Evolutionary conservation across 2,329 filamentous ascomycete species (phyloP).

Genomic region (Penicillium thymicola): DNA sequence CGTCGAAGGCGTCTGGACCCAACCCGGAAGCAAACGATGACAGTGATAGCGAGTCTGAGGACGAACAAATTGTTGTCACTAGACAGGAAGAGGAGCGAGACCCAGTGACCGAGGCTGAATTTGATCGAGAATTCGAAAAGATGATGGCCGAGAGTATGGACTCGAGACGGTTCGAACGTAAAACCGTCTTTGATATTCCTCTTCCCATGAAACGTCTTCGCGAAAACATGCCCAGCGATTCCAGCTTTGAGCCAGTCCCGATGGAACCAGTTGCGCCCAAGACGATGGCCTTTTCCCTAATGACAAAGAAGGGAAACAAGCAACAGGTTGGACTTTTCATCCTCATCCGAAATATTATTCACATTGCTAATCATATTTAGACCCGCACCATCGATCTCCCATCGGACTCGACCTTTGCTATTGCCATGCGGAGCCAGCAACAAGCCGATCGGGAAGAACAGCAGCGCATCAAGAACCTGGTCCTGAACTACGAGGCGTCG

Average conservation of each 20-base stretch:
- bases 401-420: conserved; percentile 87
- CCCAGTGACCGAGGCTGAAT: conserved; percentile 92
- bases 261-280: conserved; percentile 35
- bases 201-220: conserved; percentile 78
- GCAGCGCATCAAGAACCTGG: conserved; percentile 95
- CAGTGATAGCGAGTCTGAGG: conserved; percentile 51
- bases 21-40: conserved; percentile 46
- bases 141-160: conserved; percentile 98
- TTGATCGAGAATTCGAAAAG: conserved; percentile 95
- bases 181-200: conserved; percentile 92
- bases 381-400: conserved; percentile 83
- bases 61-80: conserved; percentile 89
- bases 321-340: conserved; percentile 67
- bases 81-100: conserved; percentile 86
- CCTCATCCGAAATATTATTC: not conserved
- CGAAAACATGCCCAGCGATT: conserved; percentile 50
- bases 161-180: conserved; percentile 92
- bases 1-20: conserved; percentile 40
- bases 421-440: conserved; percentile 94
- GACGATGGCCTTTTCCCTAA: conserved; percentile 94
- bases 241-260: conserved; percentile 30
- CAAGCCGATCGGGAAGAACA: conserved; percentile 94
- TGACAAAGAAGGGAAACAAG: conserved; percentile 94
- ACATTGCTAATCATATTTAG: conserved; percentile 45
- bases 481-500: conserved; percentile 91